A percentile compares a stretch with the other conserved stretches of the same genome.
phyloP scores from a whole-genome alignment of 129 eudicot species.

The carrot (Daucus carota) region DH1_v3.0 NC_030389.2:7862501-7863000 shows the following conservation, averaged over 20 bases:
- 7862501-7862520: too few relatives aligned
- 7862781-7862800: too few relatives aligned
- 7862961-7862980: too few relatives aligned
- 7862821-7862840: slow-evolving; percentile 69
- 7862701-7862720: not conserved
- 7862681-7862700: slow-evolving; percentile 1
- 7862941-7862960: too few relatives aligned
- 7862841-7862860: slow-evolving; percentile 93
- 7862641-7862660: not conserved
- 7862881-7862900: too few relatives aligned
- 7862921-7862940: too few relatives aligned
- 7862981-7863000: too few relatives aligned
- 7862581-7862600: slow-evolving; percentile 33
- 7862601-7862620: slow-evolving; percentile 35
- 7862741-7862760: too few relatives aligned
- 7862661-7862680: not conserved
- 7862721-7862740: too few relatives aligned
- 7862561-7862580: not conserved
- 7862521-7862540: slow-evolving; percentile 8
- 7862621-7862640: slow-evolving; percentile 60
- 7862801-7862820: slow-evolving; percentile 40
- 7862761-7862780: too few relatives aligned
- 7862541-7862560: not conserved
- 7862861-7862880: slow-evolving; percentile 40
- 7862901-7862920: too few relatives aligned